These are phyloP conservation scores for Wickerhamiella galacta DNA, from an alignment of 805 yeast genomes.

Conservation along the genomic window DNA sequence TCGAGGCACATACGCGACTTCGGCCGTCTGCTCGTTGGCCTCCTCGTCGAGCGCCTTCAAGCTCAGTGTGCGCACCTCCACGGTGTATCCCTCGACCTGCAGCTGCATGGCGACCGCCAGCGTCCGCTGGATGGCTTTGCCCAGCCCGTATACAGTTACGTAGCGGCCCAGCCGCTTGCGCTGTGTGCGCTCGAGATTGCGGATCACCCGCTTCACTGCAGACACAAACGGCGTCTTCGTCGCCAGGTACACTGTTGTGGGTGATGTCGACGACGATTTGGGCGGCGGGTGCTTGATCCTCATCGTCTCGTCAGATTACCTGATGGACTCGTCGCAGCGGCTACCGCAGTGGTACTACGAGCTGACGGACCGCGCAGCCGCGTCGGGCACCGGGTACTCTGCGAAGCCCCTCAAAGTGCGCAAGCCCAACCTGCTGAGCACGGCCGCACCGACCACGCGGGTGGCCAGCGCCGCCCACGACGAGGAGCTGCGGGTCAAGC, in stretches of 20 bases:
- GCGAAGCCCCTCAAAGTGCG: slow-evolving; percentile 6
- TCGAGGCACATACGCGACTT: slow-evolving; percentile 23
- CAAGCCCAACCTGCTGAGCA: slow-evolving; percentile 4
- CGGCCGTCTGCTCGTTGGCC: slow-evolving; percentile 17
- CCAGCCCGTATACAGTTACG: slow-evolving; percentile 58
- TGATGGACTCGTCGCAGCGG: slow-evolving; percentile 1
- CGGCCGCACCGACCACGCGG: slow-evolving; percentile 2
- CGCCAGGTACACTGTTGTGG: slow-evolving; percentile 33
- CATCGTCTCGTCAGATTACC: slow-evolving; percentile 8
- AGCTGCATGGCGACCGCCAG: slow-evolving; percentile 47
- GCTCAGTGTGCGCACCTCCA: slow-evolving; percentile 48
- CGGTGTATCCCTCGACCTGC: slow-evolving; percentile 31
- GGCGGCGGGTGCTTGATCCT: slow-evolving; percentile 42
- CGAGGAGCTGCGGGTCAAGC: slow-evolving; percentile 26
- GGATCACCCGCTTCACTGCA: slow-evolving; percentile 47
- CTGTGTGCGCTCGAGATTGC: slow-evolving; percentile 30
- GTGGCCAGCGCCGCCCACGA: slow-evolving; percentile 9
- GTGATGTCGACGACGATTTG: not conserved
- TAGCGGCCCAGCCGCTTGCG: not conserved
- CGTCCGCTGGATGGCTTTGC: slow-evolving; percentile 48
- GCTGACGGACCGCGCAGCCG: slow-evolving; percentile 12
- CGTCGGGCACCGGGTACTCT: slow-evolving; percentile 7
- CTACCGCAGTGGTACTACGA: slow-evolving; percentile 19
- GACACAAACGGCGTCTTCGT: slow-evolving; percentile 55
- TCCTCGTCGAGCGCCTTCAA: slow-evolving; percentile 62